Evolutionary conservation across 177 flowering plant genomes (phyloP), one percentile per base, ranked within the genome.

Genomic region (Vitis hybrid): DNA sequence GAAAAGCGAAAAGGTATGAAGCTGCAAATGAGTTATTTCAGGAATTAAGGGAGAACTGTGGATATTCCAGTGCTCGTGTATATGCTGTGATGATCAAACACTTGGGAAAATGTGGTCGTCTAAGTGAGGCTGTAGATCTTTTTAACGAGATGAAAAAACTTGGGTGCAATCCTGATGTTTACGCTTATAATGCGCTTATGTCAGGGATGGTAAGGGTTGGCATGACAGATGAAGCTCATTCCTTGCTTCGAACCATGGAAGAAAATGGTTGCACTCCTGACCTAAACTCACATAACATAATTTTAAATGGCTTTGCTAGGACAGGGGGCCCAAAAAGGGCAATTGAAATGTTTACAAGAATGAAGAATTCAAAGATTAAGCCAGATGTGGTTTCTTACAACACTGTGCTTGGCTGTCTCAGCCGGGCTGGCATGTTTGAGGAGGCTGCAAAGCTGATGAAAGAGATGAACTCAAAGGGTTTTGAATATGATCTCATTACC

Each of bases 41-140:
- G 74, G 99, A 94, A 77, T 70, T 94, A 69, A 93, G 82, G 74
- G 99, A 94, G 75, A 90, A 89, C 50, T 91, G 90, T 80, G 99
- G 99, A 29, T 71, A 79, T 66, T 83, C 90, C 5, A 94, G 91
- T 73, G 78, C 96, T 68, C 83, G 99, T 53, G 93, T 91, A 20
- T 93, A 93, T 81, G 98, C 99, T 19, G 94, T 94, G 61, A 93
- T 93, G 98, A 94, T 94, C 48, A 94, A 89, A 70, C 94, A 91
- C 59, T 84, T 85, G 62, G 99, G 99, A n/a, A 94, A 89, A 74
- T 80, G 90, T 76, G 98, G 98, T 50, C 90, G 87, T 14, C 74
- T 94, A 4, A 64, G 50, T 72, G 96, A 89, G 50, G 99, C 97
- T 52, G 68, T 89, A 9, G 89, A 87, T 79, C 94, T 94, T 66